A percentile compares a stretch with the other conserved stretches of the same genome.
These are phyloP conservation scores for Lycium ferocissimum DNA, from an alignment of 257 asterid genomes.

Conservation along the genomic window DNA sequence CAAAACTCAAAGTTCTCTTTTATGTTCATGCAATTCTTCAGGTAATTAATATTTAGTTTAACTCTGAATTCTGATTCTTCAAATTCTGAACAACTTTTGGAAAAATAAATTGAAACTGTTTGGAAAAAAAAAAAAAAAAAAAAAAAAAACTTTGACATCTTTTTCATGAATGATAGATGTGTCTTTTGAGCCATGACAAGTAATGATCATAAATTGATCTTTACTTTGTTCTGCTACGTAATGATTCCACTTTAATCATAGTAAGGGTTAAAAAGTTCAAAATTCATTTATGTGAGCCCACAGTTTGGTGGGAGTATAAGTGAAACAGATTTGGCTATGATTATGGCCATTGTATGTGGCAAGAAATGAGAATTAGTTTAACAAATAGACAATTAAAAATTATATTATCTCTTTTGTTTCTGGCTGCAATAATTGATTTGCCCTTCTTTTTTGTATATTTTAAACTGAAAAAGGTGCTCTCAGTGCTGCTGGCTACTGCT, in stretches of 20 bases:
- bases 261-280: constrained; percentile 31
- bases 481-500: constrained; percentile 65
- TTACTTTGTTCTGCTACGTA: constrained; percentile 45
- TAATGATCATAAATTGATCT: constrained; percentile 37
- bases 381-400: background rate
- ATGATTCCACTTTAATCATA: constrained; percentile 55
- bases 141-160: constrained; percentile 12
- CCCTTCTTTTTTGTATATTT: background rate
- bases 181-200: constrained; percentile 45
- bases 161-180: constrained; percentile 22
- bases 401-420: background rate
- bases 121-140: background rate
- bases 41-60: constrained; percentile 42
- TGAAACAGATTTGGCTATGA: constrained; percentile 29
- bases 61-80: background rate
- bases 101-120: background rate
- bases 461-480: constrained; percentile 49
- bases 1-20: constrained; percentile 57
- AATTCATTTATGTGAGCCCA: constrained; percentile 46
- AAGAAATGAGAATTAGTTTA: background rate
- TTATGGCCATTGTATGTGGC: background rate
- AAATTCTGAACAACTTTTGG: background rate
- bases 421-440: constrained; percentile 1
- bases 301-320: constrained; percentile 41
- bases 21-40: constrained; percentile 69